phyloP scores from a whole-genome alignment of 2,329 filamentous ascomycete genomes.

The Chaetomium sp. region DNA sequence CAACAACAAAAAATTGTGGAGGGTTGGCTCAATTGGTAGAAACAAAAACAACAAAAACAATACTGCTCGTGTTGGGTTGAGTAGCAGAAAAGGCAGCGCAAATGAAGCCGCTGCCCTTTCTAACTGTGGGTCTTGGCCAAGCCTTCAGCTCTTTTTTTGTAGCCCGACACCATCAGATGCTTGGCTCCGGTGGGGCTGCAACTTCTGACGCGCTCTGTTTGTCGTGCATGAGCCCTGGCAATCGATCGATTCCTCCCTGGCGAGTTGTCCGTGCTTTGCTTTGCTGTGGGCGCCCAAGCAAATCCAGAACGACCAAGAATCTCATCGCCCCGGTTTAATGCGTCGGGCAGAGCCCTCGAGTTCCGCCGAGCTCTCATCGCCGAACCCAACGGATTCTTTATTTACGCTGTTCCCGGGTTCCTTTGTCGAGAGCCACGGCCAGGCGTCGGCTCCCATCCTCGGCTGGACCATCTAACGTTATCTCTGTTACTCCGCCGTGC shows the following conservation, averaged over 20 bases:
- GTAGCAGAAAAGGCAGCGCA: no score
- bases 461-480: conserved; percentile 1
- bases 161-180: conserved; percentile 1
- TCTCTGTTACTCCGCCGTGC: not conserved
- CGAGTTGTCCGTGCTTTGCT: not conserved
- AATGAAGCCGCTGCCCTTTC: no score
- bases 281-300: conserved; percentile 7
- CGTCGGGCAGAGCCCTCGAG: conserved; percentile 8
- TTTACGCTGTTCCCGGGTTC: not conserved
- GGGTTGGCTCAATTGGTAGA: no score
- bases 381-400: conserved; percentile 1
- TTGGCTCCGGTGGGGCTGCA: not conserved
- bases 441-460: conserved; percentile 10
- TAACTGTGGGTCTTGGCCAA: not conserved
- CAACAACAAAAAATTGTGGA: no score
- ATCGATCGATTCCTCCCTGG: conserved; percentile 18
- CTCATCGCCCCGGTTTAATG: conserved; percentile 18
- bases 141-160: not conserved
- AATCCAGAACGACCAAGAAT: conserved; percentile 18
- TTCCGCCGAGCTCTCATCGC: conserved; percentile 19
- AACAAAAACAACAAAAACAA: no score
- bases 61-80: no score
- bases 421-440: conserved; percentile 10
- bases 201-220: conserved; percentile 6
- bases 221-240: conserved; percentile 20